These are phyloP conservation scores for Beauveria asiatica DNA, from an alignment of 2,329 filamentous ascomycete species.

Conservation along the genomic window DNA sequence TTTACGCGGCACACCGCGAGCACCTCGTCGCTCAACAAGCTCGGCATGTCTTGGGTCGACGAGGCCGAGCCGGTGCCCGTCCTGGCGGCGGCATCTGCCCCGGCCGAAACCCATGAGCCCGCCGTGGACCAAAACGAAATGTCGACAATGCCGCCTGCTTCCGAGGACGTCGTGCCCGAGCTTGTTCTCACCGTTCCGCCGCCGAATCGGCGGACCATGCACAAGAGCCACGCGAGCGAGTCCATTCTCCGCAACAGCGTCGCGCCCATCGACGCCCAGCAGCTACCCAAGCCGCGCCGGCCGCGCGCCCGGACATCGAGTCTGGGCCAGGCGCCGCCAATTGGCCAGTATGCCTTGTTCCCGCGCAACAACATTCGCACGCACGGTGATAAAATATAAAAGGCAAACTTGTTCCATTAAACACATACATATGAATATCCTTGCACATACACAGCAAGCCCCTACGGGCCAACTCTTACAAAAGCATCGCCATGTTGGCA, in stretches of 20 bases:
- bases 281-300: constrained; percentile 24
- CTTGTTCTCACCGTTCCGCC: constrained; percentile 22
- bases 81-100: background rate
- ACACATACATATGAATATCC: background rate
- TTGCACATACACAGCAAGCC: background rate
- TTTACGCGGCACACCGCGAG: constrained; percentile 46
- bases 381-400: constrained; percentile 8
- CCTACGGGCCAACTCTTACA: background rate
- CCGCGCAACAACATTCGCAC: constrained; percentile 28
- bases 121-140: constrained; percentile 14
- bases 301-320: constrained; percentile 39
- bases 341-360: constrained; percentile 40
- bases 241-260: constrained; percentile 24
- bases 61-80: constrained; percentile 22
- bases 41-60: constrained; percentile 23
- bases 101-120: background rate
- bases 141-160: constrained; percentile 16
- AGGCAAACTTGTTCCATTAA: background rate
- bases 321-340: constrained; percentile 34
- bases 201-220: constrained; percentile 18
- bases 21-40: constrained; percentile 36
- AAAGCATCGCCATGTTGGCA: background rate
- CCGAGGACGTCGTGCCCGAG: constrained; percentile 27
- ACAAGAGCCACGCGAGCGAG: constrained; percentile 31
- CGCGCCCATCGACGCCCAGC: constrained; percentile 22